These are phyloP conservation scores for Jatropha podagrica DNA, from an alignment of 441 rosid species.

Conservation along the genomic window DNA sequence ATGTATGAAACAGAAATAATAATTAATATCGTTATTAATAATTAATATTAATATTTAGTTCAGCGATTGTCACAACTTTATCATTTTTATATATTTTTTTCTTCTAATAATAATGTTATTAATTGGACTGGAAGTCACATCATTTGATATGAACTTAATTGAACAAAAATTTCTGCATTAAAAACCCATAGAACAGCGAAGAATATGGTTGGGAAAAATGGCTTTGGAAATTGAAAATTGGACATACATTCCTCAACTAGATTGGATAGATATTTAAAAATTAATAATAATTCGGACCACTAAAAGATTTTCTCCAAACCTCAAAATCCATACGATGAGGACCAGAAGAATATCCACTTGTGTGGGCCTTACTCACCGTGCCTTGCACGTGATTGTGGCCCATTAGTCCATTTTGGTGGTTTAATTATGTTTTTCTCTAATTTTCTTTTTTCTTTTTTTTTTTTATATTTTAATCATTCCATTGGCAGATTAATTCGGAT, in stretches of 20 bases:
- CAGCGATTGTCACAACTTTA: too few relatives aligned
- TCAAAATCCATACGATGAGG: neutral
- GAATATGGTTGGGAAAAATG: neutral
- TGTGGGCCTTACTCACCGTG: slow-evolving; percentile 15
- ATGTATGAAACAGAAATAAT: too few relatives aligned
- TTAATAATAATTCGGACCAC: slow-evolving; percentile 15
- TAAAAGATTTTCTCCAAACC: slow-evolving; percentile 2
- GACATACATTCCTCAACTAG: too few relatives aligned
- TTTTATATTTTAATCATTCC: too few relatives aligned
- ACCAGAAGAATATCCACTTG: slow-evolving; percentile 25
- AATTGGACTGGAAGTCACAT: neutral
- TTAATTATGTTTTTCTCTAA: too few relatives aligned
- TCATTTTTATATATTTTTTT: too few relatives aligned
- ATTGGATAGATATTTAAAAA: neutral
- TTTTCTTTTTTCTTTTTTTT: too few relatives aligned
- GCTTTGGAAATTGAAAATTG: neutral
- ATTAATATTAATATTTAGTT: too few relatives aligned
- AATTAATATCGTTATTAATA: too few relatives aligned
- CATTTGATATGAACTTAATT: neutral
- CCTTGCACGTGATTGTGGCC: slow-evolving; percentile 27
- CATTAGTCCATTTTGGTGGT: neutral
- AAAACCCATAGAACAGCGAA: neutral
- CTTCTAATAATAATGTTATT: too few relatives aligned
- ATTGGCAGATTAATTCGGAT: too few relatives aligned
- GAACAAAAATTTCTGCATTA: neutral